Conservation (phyloP, 2,329 filamentous ascomycete species). For the Epicoccum sorghinum region DNA sequence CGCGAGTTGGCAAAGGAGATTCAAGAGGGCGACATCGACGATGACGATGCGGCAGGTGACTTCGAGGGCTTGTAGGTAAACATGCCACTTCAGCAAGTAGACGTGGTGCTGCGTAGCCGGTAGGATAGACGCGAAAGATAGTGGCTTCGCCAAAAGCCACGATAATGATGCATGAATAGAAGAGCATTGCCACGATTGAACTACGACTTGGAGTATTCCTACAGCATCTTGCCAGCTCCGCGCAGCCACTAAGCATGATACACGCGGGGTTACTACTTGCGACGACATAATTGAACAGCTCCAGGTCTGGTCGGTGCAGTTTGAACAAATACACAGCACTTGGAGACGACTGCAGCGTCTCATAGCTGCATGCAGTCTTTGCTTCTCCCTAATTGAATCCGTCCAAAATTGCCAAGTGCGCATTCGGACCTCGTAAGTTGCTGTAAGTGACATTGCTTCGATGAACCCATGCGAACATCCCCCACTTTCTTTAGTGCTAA, state of each 20-base stretch:
- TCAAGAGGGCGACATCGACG: slow-evolving; percentile 94
- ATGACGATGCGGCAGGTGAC: slow-evolving; percentile 93
- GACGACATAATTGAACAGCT: no score
- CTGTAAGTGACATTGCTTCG: background rate
- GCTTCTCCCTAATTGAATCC: no score
- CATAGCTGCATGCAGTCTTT: no score
- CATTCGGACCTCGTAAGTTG: no score
- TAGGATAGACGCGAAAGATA: slow-evolving; percentile 27
- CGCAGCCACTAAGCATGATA: no score
- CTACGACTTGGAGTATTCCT: no score
- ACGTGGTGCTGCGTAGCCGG: slow-evolving; percentile 25
- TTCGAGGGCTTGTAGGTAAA: slow-evolving; percentile 85
- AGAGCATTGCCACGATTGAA: slow-evolving; percentile 11
- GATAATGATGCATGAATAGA: slow-evolving; percentile 34
- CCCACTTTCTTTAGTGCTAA: slow-evolving; percentile 21
- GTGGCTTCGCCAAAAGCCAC: background rate
- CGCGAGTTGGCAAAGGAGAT: slow-evolving; percentile 98
- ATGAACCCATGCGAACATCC: slow-evolving; percentile 23
- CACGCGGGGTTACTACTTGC: no score
- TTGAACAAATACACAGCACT: no score
- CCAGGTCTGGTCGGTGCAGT: no score
- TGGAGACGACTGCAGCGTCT: no score
- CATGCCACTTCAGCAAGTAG: slow-evolving; percentile 21
- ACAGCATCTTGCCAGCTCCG: no score
- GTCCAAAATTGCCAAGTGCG: no score